Percentiles rank a stretch among this genome's conserved stretches.
Conservation (phyloP, 257 asterid species). For the Solanum boliviense region DNA sequence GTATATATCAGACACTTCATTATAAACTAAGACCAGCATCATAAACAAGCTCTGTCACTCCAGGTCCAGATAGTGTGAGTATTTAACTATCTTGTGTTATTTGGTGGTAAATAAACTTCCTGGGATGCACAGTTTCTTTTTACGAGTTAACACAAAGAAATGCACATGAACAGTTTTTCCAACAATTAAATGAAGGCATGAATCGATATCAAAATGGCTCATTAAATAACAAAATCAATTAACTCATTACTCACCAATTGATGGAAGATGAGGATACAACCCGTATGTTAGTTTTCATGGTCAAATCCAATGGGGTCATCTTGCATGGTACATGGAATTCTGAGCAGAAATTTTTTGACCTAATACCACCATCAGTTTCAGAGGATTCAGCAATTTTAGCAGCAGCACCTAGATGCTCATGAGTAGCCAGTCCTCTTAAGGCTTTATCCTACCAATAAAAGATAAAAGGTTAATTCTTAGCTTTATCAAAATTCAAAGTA, state of each 20-base stretch:
- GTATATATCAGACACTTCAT: background rate
- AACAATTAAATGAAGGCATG: background rate
- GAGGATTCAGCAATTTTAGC: constrained; percentile 24
- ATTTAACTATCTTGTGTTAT: background rate
- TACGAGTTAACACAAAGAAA: background rate
- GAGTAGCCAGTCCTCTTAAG: constrained; percentile 62
- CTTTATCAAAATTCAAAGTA: constrained; percentile 5
- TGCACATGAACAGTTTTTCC: background rate
- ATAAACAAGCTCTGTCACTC: background rate
- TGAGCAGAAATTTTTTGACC: constrained; percentile 24
- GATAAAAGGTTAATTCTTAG: background rate
- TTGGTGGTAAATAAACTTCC: background rate
- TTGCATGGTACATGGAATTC: constrained; percentile 49
- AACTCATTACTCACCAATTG: constrained; percentile 49
- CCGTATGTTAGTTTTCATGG: constrained; percentile 71
- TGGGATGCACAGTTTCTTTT: background rate
- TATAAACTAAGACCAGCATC: background rate
- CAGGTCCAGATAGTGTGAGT: background rate
- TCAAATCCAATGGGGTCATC: constrained; percentile 70
- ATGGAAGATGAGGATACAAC: constrained; percentile 61
- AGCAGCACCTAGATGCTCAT: constrained; percentile 36
- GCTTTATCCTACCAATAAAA: constrained; percentile 55
- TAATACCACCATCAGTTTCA: constrained; percentile 18
- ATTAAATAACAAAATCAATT: background rate
- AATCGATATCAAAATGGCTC: background rate